A percentile compares a stretch with the other conserved stretches of the same genome.
phyloP scores from a whole-genome alignment of 148 eudicot species.

The Fagopyrum tataricum region DNA sequence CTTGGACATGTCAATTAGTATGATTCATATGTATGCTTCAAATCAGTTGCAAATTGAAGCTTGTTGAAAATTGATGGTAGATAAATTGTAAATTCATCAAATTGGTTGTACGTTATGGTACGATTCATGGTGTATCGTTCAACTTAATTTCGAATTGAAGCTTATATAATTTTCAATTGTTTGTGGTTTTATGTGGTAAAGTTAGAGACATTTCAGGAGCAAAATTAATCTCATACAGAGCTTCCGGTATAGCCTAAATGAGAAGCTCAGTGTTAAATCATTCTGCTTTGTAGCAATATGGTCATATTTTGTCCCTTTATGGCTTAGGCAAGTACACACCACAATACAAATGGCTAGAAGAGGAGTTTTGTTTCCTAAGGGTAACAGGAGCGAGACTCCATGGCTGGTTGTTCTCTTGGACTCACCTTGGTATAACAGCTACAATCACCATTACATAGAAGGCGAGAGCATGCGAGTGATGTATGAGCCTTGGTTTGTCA shows the following conservation, averaged over 20 bases:
- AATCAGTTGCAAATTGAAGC: neutral
- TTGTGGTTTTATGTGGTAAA: too few species aligned
- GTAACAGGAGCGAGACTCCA: conserved; percentile 15
- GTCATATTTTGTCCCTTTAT: neutral
- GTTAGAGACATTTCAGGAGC: conserved; percentile 24
- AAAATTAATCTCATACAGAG: conserved; percentile 32
- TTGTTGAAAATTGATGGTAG: neutral
- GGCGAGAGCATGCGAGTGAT: conserved; percentile 17
- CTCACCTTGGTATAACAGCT: conserved; percentile 17
- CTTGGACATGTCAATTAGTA: neutral
- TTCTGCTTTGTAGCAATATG: neutral
- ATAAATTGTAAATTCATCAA: neutral
- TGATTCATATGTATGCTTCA: neutral
- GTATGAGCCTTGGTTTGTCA: conserved; percentile 15
- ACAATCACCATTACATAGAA: conserved; percentile 17
- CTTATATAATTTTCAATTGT: neutral
- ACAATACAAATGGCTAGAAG: conserved; percentile 15
- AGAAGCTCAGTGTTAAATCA: neutral
- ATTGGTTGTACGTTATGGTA: neutral
- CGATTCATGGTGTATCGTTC: neutral
- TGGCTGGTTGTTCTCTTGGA: conserved; percentile 16
- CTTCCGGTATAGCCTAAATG: conserved; percentile 21
- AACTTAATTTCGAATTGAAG: neutral
- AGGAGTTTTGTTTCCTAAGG: conserved; percentile 16
- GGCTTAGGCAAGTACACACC: conserved; percentile 16